phyloP scores from a whole-genome alignment of 345 rosid genomes.

The Noccaea bulbosa region DNA sequence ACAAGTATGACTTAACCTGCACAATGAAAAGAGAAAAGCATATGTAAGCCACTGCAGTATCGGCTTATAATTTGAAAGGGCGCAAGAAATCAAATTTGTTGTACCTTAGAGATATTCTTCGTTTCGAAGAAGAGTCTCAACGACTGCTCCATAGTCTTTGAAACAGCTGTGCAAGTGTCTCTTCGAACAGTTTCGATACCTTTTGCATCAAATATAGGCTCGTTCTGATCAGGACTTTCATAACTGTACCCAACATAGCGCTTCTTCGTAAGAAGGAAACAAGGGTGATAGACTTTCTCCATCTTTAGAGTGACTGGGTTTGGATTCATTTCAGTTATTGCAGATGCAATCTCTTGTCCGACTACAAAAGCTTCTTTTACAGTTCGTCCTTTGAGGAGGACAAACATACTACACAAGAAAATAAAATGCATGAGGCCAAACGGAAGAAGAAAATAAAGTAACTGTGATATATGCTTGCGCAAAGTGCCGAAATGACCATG shows the following conservation, averaged over 20 bases:
- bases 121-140: conserved; percentile 74
- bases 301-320: conserved; percentile 86
- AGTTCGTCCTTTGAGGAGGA: conserved; percentile 80
- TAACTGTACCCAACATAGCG: conserved; percentile 96
- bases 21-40: conserved; percentile 26
- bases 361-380: conserved; percentile 69
- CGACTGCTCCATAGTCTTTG: conserved; percentile 92
- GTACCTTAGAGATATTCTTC: conserved; percentile 69
- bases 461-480: conserved; percentile 1
- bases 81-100: conserved; percentile 8
- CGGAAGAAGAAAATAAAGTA: conserved; percentile 18
- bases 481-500: too few species aligned
- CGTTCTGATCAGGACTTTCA: conserved; percentile 71
- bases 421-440: conserved; percentile 34
- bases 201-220: conserved; percentile 91
- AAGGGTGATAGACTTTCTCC: conserved; percentile 96
- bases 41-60: conserved; percentile 22
- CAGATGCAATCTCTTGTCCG: conserved; percentile 86
- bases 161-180: conserved; percentile 85
- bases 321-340: conserved; percentile 87
- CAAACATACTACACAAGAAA: conserved; percentile 83
- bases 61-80: conserved; percentile 22
- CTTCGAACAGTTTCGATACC: conserved; percentile 98
- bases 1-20: conserved; percentile 79
- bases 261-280: conserved; percentile 95